Base-by-base conservation (phyloP, 371 early-diverging fungal species). In the Mortierella sp. region DNA sequence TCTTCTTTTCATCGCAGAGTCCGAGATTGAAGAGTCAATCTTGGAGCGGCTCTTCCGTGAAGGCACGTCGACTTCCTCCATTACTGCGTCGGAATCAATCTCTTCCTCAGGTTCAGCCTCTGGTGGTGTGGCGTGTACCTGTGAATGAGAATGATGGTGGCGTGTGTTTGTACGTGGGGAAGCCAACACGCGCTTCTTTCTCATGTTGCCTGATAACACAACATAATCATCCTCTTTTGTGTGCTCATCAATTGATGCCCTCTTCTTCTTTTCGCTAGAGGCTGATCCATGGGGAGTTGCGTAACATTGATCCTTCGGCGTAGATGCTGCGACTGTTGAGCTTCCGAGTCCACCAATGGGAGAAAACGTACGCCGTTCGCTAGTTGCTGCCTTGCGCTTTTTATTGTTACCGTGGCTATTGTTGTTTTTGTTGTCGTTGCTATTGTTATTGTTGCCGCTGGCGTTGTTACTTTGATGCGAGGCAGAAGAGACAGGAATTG, bases 151-250 rank as follows among this genome's bases (percentile, higher is more conserved):
- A 34, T 42, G 28, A 29, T 34, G 34, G 43, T 32, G 64, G 40
- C 54, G 65, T 12, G 63, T 53, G 35, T 47, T 54, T 28, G 64
- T 23, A 40, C 43, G 51, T 19, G 60, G 19, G 17, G 64, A 19
- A 34, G 51, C 57, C 13, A 67, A 42, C 15, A 63, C 67, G 68
- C 73, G 73, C 42, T 63, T 73, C 64, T 62, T 73, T 31, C 68
- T 61, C 57, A 62, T 56, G 49, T 53, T 66, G 3, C 67, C 63
- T 13, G 68, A 67, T 17, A 58, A 40, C 37, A 47, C 58, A 15
- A 49, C 51, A 58, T 37, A 49, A 23, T 45, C 23, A 9, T 51
- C 57, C 35, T 55, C 65, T 1, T n/a, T 28, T 9, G 28, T 26
- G 40, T 55, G 54, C 29, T 65, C 61, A 45, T 72, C 61, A 35